Evolutionary conservation across 2,329 filamentous ascomycete genomes (phyloP), one percentile per base, ranked within the genome.

Genomic region (Penicillium occitanis): DNA sequence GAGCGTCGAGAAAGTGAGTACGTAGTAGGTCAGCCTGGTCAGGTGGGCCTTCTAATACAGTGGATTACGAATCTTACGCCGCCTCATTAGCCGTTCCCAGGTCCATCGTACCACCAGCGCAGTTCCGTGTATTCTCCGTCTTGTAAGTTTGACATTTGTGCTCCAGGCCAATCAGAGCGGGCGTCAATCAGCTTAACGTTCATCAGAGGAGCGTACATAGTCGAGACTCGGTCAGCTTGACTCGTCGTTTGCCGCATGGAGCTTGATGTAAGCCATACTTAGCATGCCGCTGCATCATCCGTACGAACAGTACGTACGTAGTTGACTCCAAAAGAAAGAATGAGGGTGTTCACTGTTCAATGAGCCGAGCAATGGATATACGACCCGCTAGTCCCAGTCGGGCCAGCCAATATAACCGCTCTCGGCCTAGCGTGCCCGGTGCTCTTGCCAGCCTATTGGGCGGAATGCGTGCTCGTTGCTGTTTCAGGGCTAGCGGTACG

Each of bases 401-500:
- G 30, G 51, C 30, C 51, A 55, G 8, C n/a, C 30, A 35, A 55
- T 55, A 55, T 55, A 55, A 35, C 51, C 51, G 51, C n/a, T 55
- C 30, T 35, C 51, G 11, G 51, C 17, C 30, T 55, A 55, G 51
- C 30, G 51, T 7, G 30, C n/a, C 35, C 17, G 7, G 3, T 55
- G 5, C 42, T 17, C n/a, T 42, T 42, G 0, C 37, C 14, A 14
- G 40, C 14, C 40, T 42, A 42, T 35, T 35, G 33, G 33, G 33
- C 33, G 33, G 33, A 14, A 14, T 37, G 35, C 35, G 3, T 37
- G 35, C 11, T 37, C 35, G 2, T 37, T 37, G 5, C 50, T 30
- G 2, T 17, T 28, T 53, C 25, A 2, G 50, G 14, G 14, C 50
- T 53, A 53, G 50, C 25, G 50, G 50, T 28, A 14, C 44, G 22